Conservation (phyloP, 2,329 filamentous ascomycete species). For the Fusarium napiforme region DNA sequence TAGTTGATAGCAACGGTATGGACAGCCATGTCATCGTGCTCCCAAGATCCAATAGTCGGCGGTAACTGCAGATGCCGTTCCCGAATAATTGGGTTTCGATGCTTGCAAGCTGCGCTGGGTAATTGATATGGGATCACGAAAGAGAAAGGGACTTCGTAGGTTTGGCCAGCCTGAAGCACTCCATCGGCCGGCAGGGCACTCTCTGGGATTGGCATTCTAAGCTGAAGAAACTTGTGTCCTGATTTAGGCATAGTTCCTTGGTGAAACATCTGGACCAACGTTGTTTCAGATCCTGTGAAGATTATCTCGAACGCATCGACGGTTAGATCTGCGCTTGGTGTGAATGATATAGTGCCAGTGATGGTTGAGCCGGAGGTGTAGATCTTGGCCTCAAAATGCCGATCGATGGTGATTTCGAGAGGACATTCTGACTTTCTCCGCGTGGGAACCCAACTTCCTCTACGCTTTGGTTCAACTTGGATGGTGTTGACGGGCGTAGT, state of each 20-base stretch:
- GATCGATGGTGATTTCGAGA: slow-evolving; percentile 30
- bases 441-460: slow-evolving; percentile 26
- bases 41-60: slow-evolving; percentile 35
- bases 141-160: slow-evolving; percentile 26
- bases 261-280: slow-evolving; percentile 25
- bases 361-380: slow-evolving; percentile 35
- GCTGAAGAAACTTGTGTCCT: slow-evolving; percentile 26
- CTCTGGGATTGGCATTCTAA: slow-evolving; percentile 28
- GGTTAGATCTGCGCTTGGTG: slow-evolving; percentile 4
- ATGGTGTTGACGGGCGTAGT: neutral
- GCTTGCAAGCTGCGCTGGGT: slow-evolving; percentile 25
- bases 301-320: slow-evolving; percentile 25
- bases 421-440: slow-evolving; percentile 10
- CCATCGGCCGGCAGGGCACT: slow-evolving; percentile 1
- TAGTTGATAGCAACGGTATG: slow-evolving; percentile 26
- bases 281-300: slow-evolving; percentile 14
- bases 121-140: slow-evolving; percentile 37
- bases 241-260: slow-evolving; percentile 17
- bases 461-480: slow-evolving; percentile 6
- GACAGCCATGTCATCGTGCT: slow-evolving; percentile 33
- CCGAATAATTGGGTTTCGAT: slow-evolving; percentile 4
- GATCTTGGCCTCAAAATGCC: slow-evolving; percentile 33
- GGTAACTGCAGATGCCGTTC: slow-evolving; percentile 32
- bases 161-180: slow-evolving; percentile 9
- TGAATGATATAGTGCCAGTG: slow-evolving; percentile 18